These are phyloP conservation scores for Diatrype stigma DNA, from an alignment of 2,329 filamentous ascomycete species.

Conservation along the genomic window DNA sequence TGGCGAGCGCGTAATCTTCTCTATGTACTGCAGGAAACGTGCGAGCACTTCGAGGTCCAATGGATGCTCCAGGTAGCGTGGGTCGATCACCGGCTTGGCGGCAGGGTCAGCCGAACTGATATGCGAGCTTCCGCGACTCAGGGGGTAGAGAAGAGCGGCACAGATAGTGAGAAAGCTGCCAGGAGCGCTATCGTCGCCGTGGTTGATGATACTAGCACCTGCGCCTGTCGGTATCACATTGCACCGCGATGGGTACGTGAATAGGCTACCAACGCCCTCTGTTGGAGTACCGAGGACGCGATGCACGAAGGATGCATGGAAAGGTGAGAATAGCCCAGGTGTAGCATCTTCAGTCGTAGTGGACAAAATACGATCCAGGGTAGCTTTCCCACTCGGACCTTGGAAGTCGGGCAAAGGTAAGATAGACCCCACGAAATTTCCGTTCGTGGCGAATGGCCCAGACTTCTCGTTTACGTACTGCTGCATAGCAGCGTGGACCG, in stretches of 20 bases:
- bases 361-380: no score
- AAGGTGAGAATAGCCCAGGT: background rate
- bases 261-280: conserved; percentile 1
- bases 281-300: background rate
- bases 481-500: conserved; percentile 2
- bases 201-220: background rate
- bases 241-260: background rate
- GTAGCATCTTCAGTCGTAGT: background rate
- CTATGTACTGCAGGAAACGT: conserved; percentile 29
- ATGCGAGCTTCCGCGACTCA: conserved; percentile 38
- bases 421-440: conserved; percentile 4
- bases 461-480: conserved; percentile 8
- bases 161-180: conserved; percentile 25
- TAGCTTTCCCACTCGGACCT: background rate
- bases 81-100: conserved; percentile 35
- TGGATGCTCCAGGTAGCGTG: conserved; percentile 38
- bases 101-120: conserved; percentile 32
- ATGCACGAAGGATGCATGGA: conserved; percentile 1
- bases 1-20: conserved; percentile 25
- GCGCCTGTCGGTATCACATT: conserved; percentile 3
- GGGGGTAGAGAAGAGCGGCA: conserved; percentile 31
- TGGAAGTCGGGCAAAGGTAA: conserved; percentile 2
- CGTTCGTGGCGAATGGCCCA: conserved; percentile 9
- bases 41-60: conserved; percentile 37
- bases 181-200: background rate